These are phyloP conservation scores for Metschnikowia kunwiensis DNA, from an alignment of 805 yeast genomes.

Conservation along the genomic window DNA sequence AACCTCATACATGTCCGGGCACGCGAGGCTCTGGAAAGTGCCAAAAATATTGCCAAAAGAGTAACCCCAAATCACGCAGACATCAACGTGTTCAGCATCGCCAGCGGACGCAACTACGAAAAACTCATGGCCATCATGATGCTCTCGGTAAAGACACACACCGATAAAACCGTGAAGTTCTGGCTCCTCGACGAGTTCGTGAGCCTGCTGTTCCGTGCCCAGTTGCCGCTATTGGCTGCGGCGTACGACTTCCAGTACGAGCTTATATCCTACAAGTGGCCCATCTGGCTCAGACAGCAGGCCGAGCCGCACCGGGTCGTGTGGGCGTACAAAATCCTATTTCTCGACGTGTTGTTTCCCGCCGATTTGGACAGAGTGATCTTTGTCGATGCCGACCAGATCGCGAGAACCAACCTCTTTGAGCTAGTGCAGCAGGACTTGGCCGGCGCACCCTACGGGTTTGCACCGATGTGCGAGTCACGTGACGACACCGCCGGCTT, in stretches of 20 bases:
- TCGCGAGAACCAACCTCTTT: conserved; percentile 69
- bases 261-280: conserved; percentile 88
- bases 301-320: conserved; percentile 72
- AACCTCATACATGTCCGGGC: conserved; percentile 10
- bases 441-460: conserved; percentile 82
- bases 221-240: conserved; percentile 57
- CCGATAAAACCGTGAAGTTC: conserved; percentile 61
- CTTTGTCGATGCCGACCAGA: conserved; percentile 84
- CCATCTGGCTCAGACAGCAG: conserved; percentile 80
- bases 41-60: conserved; percentile 11
- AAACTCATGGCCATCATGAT: conserved; percentile 75
- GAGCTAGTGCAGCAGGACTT: conserved; percentile 68
- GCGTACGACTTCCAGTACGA: conserved; percentile 67
- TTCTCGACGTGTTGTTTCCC: conserved; percentile 86
- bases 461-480: conserved; percentile 83
- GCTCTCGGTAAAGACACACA: conserved; percentile 64
- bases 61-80: conserved; percentile 29
- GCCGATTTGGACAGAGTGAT: conserved; percentile 68
- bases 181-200: conserved; percentile 85
- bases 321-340: conserved; percentile 86
- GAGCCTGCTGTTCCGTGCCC: conserved; percentile 63
- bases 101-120: conserved; percentile 80
- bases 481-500: conserved; percentile 77
- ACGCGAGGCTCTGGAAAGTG: conserved; percentile 1
- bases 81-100: conserved; percentile 76